A percentile compares a stretch with the other conserved stretches of the same genome.
Conservation (phyloP, 768 basidiomycete genomes). For the Heimioporus sp. region DNA sequence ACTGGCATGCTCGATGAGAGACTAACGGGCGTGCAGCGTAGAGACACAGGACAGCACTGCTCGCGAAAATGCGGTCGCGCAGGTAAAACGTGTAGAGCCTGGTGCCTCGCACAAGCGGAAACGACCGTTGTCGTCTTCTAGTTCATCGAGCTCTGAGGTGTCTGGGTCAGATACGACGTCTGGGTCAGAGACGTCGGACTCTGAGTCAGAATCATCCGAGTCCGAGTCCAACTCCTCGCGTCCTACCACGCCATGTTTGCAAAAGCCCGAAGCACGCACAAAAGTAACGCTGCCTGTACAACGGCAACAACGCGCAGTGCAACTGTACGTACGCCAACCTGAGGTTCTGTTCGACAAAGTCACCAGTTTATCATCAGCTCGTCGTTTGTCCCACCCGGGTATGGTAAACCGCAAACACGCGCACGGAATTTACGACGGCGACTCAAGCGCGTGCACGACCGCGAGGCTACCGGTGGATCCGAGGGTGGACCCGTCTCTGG, state of each 20-base stretch:
- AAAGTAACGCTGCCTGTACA: conserved; percentile 9
- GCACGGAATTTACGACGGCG: conserved; percentile 57
- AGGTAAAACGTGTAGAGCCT: not conserved
- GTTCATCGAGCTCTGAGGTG: conserved; percentile 20
- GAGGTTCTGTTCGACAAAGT: not conserved
- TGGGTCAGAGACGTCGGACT: conserved; percentile 21
- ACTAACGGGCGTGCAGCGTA: conserved; percentile 15
- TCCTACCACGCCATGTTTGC: not conserved
- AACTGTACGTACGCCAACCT: conserved; percentile 2
- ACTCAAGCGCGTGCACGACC: conserved; percentile 39
- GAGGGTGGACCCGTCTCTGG: conserved; percentile 34
- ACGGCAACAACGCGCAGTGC: not conserved
- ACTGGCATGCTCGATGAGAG: no score
- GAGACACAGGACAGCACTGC: conserved; percentile 2
- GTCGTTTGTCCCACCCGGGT: conserved; percentile 50
- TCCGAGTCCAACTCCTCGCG: conserved; percentile 13
- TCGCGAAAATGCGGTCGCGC: not conserved
- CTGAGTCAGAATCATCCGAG: conserved; percentile 6
- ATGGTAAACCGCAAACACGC: conserved; percentile 56
- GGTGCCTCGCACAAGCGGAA: conserved; percentile 23
- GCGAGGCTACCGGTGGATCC: conserved; percentile 10
- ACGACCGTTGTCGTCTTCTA: conserved; percentile 14
- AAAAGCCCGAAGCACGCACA: conserved; percentile 8
- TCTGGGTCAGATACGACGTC: conserved; percentile 14
- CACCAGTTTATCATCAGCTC: conserved; percentile 5